A percentile compares a stretch with the other conserved stretches of the same genome.
These are phyloP conservation scores for Cercospora zeae-maydis DNA, from an alignment of 2,329 filamentous ascomycete species.

Conservation along the genomic window DNA sequence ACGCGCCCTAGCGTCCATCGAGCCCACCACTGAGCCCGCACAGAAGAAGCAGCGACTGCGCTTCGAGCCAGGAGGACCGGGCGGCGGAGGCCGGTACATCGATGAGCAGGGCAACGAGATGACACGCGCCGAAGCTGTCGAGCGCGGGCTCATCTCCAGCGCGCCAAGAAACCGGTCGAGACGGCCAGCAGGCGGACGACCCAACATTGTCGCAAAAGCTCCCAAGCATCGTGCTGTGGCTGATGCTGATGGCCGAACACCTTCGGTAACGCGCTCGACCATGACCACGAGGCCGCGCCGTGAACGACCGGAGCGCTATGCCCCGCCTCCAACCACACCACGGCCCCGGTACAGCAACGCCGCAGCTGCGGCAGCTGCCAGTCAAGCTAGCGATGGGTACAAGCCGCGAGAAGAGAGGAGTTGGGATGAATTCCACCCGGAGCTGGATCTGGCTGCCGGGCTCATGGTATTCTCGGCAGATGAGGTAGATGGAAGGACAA, in stretches of 20 bases:
- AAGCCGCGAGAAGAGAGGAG: constrained; percentile 94
- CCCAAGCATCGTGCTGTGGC: constrained; percentile 1
- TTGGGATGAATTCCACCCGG: constrained; percentile 97
- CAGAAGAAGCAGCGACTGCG: constrained; percentile 47
- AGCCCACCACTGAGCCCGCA: constrained; percentile 40
- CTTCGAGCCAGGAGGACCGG: constrained; percentile 83
- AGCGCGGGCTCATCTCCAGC: constrained; percentile 28
- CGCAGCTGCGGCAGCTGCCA: constrained; percentile 82
- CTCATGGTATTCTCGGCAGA: constrained; percentile 77
- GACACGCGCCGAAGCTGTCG: constrained; percentile 42
- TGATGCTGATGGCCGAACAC: constrained; percentile 3
- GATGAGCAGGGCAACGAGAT: constrained; percentile 66
- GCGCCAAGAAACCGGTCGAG: constrained; percentile 8
- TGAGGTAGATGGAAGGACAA: constrained; percentile 71
- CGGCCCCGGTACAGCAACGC: constrained; percentile 75
- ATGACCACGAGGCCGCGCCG: constrained; percentile 33
- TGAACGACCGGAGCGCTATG: constrained; percentile 32
- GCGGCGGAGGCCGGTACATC: constrained; percentile 79
- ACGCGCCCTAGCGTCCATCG: constrained; percentile 29
- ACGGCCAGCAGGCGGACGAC: not conserved
- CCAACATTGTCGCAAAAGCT: constrained; percentile 13
- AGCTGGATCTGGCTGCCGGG: constrained; percentile 80
- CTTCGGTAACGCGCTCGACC: constrained; percentile 26
- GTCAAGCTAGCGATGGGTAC: constrained; percentile 90
- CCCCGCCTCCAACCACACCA: constrained; percentile 44